Base-by-base conservation (phyloP, 2,329 filamentous ascomycete genomes). In the Verruconis gallopava region DNA sequence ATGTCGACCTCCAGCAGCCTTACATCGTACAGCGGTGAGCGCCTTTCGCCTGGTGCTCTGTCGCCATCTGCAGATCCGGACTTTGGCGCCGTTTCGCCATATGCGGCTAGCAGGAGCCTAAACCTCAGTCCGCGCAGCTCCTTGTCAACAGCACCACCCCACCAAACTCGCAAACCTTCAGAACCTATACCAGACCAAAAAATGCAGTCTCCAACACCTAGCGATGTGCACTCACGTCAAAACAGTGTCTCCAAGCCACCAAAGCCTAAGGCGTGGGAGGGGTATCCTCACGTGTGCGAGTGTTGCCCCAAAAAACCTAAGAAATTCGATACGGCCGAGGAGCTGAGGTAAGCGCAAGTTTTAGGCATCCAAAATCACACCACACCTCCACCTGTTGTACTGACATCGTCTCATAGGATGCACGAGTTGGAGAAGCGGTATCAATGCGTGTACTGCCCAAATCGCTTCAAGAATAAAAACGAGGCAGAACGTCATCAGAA, bases 391-490 rank as follows among this genome's bases (percentile, higher is more conserved):
- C n/a, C 25, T 30, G 6, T 30, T 9, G 9, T 30, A 30, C 6
- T 30, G 9, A 30, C n/a, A n/a, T 9, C 25, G 9, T 40, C 40
- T 57, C 48, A 58, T 44, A 95, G 89, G 49, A 68, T 79, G 35
- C 89, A 96, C 59, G 85, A 91, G 61, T 79, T 85, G 56, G 91
- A 96, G 62, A 96, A 96, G 62, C 89, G 96, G 62, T 96, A 95
- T 60, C 84, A 84, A 48, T 96, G 89, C 61, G 73, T 77, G 20
- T 96, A 85, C 58, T 96, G 89, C 60, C 82, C 82, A 33, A 95
- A 95, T 58, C 79, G 89, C 9, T 96, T 96, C 69, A 96, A 96
- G 64, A 96, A 96, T 66, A 96, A 96, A 65, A 96, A 96, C 54
- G 91, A 96, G 64, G 88, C 88, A 2, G 89, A 96, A 61, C 77